These are phyloP conservation scores for Tricladium varicosporioides DNA, from an alignment of 2,329 filamentous ascomycete species.

Conservation along the genomic window DNA sequence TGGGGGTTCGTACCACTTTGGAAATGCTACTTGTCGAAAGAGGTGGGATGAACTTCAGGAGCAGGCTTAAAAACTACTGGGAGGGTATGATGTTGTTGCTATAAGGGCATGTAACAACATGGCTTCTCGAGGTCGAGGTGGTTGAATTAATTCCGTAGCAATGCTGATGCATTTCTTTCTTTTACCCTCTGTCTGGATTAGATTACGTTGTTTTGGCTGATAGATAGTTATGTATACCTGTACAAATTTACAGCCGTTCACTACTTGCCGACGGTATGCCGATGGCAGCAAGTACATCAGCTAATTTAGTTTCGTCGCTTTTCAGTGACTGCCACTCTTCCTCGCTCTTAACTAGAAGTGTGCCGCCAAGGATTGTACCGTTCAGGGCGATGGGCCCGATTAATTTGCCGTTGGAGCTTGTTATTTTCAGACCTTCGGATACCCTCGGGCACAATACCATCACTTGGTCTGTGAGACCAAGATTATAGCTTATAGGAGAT, in stretches of 20 bases:
- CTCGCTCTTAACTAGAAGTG: constrained; percentile 59
- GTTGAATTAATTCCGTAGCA: background rate
- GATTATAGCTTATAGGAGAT: constrained; percentile 60
- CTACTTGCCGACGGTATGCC: constrained; percentile 21
- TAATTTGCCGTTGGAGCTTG: constrained; percentile 19
- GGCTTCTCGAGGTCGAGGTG: background rate
- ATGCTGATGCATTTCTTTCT: background rate
- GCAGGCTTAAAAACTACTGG: background rate
- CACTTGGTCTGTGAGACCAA: constrained; percentile 54
- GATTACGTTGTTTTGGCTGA: background rate
- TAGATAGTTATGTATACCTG: background rate
- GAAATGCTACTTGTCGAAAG: constrained; percentile 56
- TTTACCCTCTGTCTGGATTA: background rate
- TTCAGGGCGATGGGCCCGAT: constrained; percentile 46
- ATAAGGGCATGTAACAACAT: background rate
- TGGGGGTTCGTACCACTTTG: constrained; percentile 58
- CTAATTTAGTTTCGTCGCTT: constrained; percentile 39
- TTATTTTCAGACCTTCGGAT: constrained; percentile 45
- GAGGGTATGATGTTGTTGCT: background rate
- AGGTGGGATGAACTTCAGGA: constrained; percentile 48
- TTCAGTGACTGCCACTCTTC: constrained; percentile 55
- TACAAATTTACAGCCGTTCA: constrained; percentile 3
- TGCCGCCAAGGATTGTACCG: constrained; percentile 62
- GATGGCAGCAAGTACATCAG: constrained; percentile 37
- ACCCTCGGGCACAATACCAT: constrained; percentile 55